Base-by-base conservation (phyloP, 2,329 filamentous ascomycete species). In the Periconia macrospinosa region DNA sequence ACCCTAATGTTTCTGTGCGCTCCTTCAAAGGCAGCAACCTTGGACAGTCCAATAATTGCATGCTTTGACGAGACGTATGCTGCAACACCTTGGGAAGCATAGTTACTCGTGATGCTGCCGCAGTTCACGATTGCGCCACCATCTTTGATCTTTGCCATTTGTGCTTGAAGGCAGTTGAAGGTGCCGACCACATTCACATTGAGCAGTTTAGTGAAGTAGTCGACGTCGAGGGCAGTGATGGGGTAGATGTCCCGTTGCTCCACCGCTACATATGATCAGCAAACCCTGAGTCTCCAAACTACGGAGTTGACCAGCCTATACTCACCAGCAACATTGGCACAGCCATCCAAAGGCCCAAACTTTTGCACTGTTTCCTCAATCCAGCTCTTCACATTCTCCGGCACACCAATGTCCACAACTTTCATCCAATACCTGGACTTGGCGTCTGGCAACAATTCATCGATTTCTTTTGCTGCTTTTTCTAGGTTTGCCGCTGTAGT, bases 61-160 rank as follows among this genome's bases (percentile, higher is more conserved):
- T 75, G 78, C 53, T 82, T 82, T 0, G 77, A 78, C 1, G 79
- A 75, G 13, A 70, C 71, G 46, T 81, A 82, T 2, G 55, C 57
- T 14, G 52, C 76, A 2, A 52, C 52, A 13, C 54, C 54, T 33
- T 41, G 47, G 63, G 44, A 47, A 30, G 45, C 57, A n/a, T 56
- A 59, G 20, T 53, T 49, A 37, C 55, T 53, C 2, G 55, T 41
- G 30, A 56, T 49, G 20, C 55, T 59, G 13, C 56, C 58, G 17
- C 52, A 52, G 23, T 60, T 62, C 41, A 60, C 56, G 40, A 57
- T 60, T 11, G 54, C 45, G 43, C 56, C 57, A 8, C 55, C 53
- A 44, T 57, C 55, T n/a, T 57, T 54, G 45, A 62, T 62, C 44
- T 63, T 50, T 44, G 55, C 56, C 49, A 62, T 54, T 47, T 61